Evolutionary conservation across 1,284 basidiomycete species (phyloP).

Genomic region (Gomphus sp.): DNA sequence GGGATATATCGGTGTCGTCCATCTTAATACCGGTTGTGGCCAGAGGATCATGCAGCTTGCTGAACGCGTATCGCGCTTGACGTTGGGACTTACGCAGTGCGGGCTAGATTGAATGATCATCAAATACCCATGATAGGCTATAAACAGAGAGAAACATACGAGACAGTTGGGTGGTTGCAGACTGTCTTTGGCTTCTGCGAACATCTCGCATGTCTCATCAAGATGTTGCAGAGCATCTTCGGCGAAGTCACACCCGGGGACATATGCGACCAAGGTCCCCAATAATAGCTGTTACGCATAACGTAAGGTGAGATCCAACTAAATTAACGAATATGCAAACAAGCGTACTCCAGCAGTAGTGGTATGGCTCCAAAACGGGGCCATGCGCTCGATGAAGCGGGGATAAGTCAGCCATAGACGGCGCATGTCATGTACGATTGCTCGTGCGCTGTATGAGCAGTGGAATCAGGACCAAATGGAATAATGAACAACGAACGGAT

Average conservation of each 20-base stretch:
- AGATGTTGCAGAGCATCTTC: conserved; percentile 6
- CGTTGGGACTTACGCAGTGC: background rate
- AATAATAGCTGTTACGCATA: conserved; percentile 1
- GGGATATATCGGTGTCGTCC: conserved; percentile 1
- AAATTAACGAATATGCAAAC: background rate
- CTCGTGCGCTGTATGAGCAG: conserved; percentile 1
- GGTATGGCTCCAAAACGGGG: conserved; percentile 11
- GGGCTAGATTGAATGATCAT: background rate
- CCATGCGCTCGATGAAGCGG: conserved; percentile 7
- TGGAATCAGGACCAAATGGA: background rate
- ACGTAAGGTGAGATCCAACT: background rate
- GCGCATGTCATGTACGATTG: conserved; percentile 5
- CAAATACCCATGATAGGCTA: background rate
- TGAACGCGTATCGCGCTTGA: conserved; percentile 8
- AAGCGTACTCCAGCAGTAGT: conserved; percentile 4
- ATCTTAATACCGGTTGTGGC: background rate
- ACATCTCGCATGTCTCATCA: conserved; percentile 7
- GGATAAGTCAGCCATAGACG: conserved; percentile 6
- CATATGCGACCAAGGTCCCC: conserved; percentile 7
- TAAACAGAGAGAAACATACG: background rate
- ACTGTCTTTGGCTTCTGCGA: background rate
- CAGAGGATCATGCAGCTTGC: background rate
- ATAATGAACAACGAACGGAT: background rate
- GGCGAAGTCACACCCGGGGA: conserved; percentile 1
- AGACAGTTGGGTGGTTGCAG: conserved; percentile 3